Conservation (phyloP, 2,329 filamentous ascomycete genomes). For the Xylariaceae sp. region DNA sequence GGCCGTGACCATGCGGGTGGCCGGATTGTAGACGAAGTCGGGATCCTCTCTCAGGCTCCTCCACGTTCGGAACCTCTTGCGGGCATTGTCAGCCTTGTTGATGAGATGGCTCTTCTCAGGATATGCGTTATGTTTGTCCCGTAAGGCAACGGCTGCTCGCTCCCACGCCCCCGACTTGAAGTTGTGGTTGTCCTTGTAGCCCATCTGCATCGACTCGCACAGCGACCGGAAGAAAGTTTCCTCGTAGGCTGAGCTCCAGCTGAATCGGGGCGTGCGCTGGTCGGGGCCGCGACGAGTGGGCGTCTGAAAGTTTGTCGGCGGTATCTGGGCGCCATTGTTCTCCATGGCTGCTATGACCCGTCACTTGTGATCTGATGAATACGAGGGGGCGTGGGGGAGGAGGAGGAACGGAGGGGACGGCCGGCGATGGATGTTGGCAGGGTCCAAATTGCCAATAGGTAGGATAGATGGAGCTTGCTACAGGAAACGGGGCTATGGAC, state of each 20-base stretch:
- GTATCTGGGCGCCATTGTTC: constrained; percentile 24
- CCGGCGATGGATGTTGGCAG: no score
- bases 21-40: constrained; percentile 50
- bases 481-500: no score
- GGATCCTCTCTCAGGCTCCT: constrained; percentile 52
- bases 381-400: no score
- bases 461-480: no score
- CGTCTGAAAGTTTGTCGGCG: constrained; percentile 17
- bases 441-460: no score
- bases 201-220: constrained; percentile 53
- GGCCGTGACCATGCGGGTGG: constrained; percentile 46
- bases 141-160: constrained; percentile 48
- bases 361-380: neutral
- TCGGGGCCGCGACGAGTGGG: constrained; percentile 28
- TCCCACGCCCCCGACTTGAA: constrained; percentile 60
- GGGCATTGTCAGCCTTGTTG: constrained; percentile 59
- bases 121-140: constrained; percentile 50
- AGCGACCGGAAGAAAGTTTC: constrained; percentile 56
- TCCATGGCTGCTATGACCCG: constrained; percentile 19
- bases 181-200: constrained; percentile 52
- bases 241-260: constrained; percentile 55
- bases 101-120: constrained; percentile 58
- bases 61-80: constrained; percentile 59
- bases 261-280: constrained; percentile 46
- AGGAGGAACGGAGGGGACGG: no score